Conservation (phyloP, 768 basidiomycete species). For the Lyophyllum decastes region DNA sequence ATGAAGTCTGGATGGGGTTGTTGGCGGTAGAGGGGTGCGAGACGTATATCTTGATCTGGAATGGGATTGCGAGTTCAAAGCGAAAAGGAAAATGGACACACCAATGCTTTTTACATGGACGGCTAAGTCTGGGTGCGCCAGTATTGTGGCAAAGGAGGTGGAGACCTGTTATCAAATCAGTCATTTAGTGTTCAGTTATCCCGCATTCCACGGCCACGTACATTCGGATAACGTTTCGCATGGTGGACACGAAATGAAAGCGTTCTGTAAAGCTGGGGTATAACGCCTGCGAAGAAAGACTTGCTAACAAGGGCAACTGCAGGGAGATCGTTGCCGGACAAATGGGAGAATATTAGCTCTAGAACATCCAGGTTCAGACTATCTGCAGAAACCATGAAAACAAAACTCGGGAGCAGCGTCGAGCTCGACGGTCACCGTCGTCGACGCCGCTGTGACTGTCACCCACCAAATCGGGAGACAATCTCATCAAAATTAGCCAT, state of each 20-base stretch:
- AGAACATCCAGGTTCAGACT: slow-evolving; percentile 74
- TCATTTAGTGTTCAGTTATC: slow-evolving; percentile 1
- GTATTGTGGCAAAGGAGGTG: slow-evolving; percentile 64
- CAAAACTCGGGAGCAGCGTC: not conserved
- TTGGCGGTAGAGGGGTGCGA: slow-evolving; percentile 42
- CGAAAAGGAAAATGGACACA: slow-evolving; percentile 17
- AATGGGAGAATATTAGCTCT: slow-evolving; percentile 60
- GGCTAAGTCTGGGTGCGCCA: slow-evolving; percentile 51
- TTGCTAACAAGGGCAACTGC: slow-evolving; percentile 64
- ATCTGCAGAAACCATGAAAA: slow-evolving; percentile 61
- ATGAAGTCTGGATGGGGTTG: slow-evolving; percentile 50
- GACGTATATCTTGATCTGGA: slow-evolving; percentile 48
- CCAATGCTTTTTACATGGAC: slow-evolving; percentile 64
- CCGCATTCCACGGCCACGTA: slow-evolving; percentile 29
- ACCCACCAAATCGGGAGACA: too few relatives aligned
- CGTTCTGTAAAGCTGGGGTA: slow-evolving; percentile 61
- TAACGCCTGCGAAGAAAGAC: slow-evolving; percentile 63
- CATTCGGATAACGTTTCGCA: slow-evolving; percentile 57
- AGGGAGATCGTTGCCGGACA: slow-evolving; percentile 58
- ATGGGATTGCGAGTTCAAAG: not conserved
- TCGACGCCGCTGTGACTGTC: too few relatives aligned
- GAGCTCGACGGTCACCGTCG: not conserved
- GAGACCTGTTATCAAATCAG: slow-evolving; percentile 33
- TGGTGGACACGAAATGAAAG: slow-evolving; percentile 57
- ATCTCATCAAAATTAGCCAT: too few relatives aligned